phyloP scores from a whole-genome alignment of 2,329 filamentous ascomycete species.

The Alternaria consortialis region DNA sequence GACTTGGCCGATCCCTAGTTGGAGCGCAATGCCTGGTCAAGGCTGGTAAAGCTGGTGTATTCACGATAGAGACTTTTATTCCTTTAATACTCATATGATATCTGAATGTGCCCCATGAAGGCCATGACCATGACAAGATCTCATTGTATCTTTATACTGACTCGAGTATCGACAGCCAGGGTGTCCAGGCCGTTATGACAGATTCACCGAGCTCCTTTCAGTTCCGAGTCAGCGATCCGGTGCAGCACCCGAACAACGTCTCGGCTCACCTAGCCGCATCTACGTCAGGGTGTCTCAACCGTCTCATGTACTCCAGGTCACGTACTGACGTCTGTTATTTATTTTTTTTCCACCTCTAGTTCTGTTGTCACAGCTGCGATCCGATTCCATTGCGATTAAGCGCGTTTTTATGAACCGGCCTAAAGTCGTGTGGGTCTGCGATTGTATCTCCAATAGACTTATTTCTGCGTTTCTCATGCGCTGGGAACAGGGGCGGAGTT shows the following conservation, averaged over 20 bases:
- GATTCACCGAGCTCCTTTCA: constrained; percentile 1
- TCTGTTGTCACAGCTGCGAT: background rate
- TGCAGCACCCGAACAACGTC: background rate
- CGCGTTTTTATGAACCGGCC: background rate
- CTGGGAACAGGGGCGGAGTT: constrained; percentile 10
- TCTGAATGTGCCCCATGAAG: background rate
- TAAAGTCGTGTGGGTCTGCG: background rate
- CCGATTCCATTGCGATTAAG: background rate
- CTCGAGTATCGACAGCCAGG: background rate
- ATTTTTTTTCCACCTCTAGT: background rate
- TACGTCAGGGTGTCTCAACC: background rate
- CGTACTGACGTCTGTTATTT: background rate
- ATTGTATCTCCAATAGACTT: constrained; percentile 1
- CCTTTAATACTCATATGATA: background rate
- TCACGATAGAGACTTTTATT: background rate
- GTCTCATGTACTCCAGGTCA: background rate
- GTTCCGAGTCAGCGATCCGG: background rate
- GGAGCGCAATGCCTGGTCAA: constrained; percentile 12
- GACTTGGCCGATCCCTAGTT: constrained; percentile 14
- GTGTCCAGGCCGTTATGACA: background rate
- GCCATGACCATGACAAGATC: background rate
- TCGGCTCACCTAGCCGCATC: background rate
- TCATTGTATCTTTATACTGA: background rate
- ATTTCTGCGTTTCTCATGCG: constrained; percentile 2
- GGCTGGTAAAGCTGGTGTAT: constrained; percentile 10